Evolutionary conservation across 768 basidiomycete genomes (phyloP), one percentile per base, ranked within the genome.

Genomic region (Pholiota conissans): DNA sequence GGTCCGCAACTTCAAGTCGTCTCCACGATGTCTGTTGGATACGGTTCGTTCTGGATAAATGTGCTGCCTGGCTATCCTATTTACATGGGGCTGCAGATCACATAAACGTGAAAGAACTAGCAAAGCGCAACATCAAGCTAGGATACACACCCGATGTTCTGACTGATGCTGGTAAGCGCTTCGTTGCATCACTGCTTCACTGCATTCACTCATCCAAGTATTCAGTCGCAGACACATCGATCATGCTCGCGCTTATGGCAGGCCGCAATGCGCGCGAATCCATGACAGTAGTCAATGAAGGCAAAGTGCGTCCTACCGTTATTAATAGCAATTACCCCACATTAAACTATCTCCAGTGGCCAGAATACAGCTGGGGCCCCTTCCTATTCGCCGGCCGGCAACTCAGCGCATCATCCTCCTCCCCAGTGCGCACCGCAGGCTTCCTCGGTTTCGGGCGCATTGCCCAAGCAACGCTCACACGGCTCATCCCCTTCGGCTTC

Each of bases 381-480:
- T 95, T 93, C 72, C 74, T 78, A 11, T 84, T 95, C 63, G 93
- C 91, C 62, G 95, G 96, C 0, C 90, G 85, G 1, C 92, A 94
- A 67, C 73, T 91, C 18, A 86, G 88, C 71, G 72, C 85, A 0
- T 79, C 80, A 1, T 56, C 66, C 1, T 63, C 76, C 14, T 75
- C 81, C 6, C 79, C 79, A 2, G 79, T 69, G 7, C 84, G 87
- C 40, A 95, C 87, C 1, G 84, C 87, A 2, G 95, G 93, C 1
- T 97, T 98, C 75, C 78, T 98, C 29, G 97, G 97, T 11, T 98
- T 98, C 64, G 96, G 96, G 5, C 85, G 96, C 24, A 98, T 98
- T 63, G 86, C 94, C 0, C 92, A 95, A 65, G 89, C 89, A 20
- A 90, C 89, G 0, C 81, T 96, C 39, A 71, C 80, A 1, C 86